These are phyloP conservation scores for Ogataea parapolymorpha DNA, from an alignment of 805 yeast genomes.

Conservation along the genomic window DNA sequence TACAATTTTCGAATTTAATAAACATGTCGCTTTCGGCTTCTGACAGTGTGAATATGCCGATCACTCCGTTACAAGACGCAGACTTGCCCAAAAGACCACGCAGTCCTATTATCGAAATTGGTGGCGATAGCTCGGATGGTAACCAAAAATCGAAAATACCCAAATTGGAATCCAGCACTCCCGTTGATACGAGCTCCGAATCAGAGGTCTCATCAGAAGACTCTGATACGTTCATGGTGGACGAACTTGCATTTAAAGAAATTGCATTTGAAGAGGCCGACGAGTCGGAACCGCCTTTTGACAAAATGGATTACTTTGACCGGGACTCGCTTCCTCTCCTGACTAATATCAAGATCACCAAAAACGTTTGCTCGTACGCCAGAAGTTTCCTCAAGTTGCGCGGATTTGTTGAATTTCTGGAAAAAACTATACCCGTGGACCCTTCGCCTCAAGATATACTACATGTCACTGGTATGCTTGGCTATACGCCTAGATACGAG, in stretches of 20 bases:
- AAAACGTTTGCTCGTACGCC: slow-evolving; percentile 43
- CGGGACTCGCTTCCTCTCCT: slow-evolving; percentile 20
- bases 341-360: slow-evolving; percentile 30
- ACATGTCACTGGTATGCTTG: slow-evolving; percentile 57
- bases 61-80: slow-evolving; percentile 1
- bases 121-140: slow-evolving; percentile 1
- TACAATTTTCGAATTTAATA: neutral
- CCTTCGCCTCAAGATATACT: slow-evolving; percentile 58
- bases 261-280: slow-evolving; percentile 3
- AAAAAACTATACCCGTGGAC: slow-evolving; percentile 54
- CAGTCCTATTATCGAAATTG: slow-evolving; percentile 5
- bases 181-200: slow-evolving; percentile 1
- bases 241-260: slow-evolving; percentile 10
- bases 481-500: slow-evolving; percentile 39
- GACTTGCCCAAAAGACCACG: slow-evolving; percentile 1
- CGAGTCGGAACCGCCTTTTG: slow-evolving; percentile 5
- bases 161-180: neutral
- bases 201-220: slow-evolving; percentile 4
- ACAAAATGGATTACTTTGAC: slow-evolving; percentile 14
- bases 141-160: neutral
- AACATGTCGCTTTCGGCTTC: slow-evolving; percentile 6
- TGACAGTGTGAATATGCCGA: neutral
- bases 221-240: neutral
- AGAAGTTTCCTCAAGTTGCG: slow-evolving; percentile 52
- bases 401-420: slow-evolving; percentile 57